Evolutionary conservation across 169 alveolate species (phyloP), one percentile per base, ranked within the genome.

Genomic region (Babesia bigemina): DNA sequence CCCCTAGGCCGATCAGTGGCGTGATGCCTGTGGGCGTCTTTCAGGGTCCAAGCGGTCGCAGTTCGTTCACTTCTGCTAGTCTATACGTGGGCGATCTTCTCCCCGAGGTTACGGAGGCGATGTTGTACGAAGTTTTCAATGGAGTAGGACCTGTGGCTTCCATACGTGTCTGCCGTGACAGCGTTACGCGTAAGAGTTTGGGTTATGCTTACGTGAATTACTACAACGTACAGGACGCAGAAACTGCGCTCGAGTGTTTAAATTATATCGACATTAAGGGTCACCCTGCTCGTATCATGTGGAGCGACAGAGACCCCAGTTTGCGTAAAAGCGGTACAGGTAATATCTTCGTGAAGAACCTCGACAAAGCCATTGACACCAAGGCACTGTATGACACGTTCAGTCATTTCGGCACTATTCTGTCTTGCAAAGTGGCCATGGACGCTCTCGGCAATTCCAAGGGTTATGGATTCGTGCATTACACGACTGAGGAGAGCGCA

Each of bases 401-500:
- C 79, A 86, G 97, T 58, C 93, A 92, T 66, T 97, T 93, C 50
- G 99, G 99, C 48, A 92, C 94, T 65, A 96, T 97, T 49, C 79
- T 94, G 53, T 93, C 98, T 42, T 94, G 98, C 91, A 97, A 97
- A 81, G 98, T 94, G n/a, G 97, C 98, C 17, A 86, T 93, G 8
- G 97, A 95, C 71, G 81, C 81, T 21, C 82, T 85, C 39, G 97
- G 97, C 39, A 86, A 85, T 49, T 92, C 97, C 70, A 91, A 91
- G 66, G 98, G 99, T 22, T 96, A 95, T 70, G 99, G 99, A 16
- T 97, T 96, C 56, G 98, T 97, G n/a, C 98, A 96, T 86, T 96
- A 93, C 79, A 96, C 95, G 56, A 91, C 91, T 39, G 97, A 91
- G 50, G 98, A 95, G 48, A 88, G 95, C 61, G 99, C 99, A 1